phyloP scores from a whole-genome alignment of 2,329 filamentous ascomycete genomes.

The Pseudovirgaria hyperparasitica region DNA sequence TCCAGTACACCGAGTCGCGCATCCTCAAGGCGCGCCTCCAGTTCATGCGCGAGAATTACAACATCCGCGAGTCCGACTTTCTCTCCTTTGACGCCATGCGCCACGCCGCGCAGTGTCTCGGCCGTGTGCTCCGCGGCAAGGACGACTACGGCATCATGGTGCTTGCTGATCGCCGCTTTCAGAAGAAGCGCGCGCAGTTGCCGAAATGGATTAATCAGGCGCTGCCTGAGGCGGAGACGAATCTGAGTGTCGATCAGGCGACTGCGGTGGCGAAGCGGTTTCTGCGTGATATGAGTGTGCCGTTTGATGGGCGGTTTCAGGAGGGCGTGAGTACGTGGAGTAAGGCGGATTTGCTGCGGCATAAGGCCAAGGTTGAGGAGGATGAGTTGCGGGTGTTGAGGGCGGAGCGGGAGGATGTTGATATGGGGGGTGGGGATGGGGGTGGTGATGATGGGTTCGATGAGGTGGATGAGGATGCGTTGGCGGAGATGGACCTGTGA shows the following conservation, averaged over 20 bases:
- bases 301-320: constrained; percentile 69
- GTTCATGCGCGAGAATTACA: constrained; percentile 93
- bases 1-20: constrained; percentile 96
- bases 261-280: constrained; percentile 83
- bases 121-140: constrained; percentile 87
- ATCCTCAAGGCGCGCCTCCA: constrained; percentile 93
- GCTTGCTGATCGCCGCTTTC: constrained; percentile 82
- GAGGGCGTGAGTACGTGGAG: constrained; percentile 93
- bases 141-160: constrained; percentile 99
- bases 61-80: constrained; percentile 94
- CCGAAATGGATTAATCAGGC: constrained; percentile 96
- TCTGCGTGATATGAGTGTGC: constrained; percentile 80
- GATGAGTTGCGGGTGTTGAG: constrained; percentile 54
- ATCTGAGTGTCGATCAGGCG: constrained; percentile 91
- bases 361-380: constrained; percentile 63
- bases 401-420: constrained; percentile 25
- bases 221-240: constrained; percentile 71
- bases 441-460: constrained; percentile 22
- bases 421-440: constrained; percentile 14
- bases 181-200: constrained; percentile 79
- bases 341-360: constrained; percentile 59
- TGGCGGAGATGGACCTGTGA: constrained; percentile 17
- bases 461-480: constrained; percentile 20
- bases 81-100: constrained; percentile 98
- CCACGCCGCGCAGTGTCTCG: constrained; percentile 93